Evolutionary conservation across 1,284 basidiomycete species (phyloP), one percentile per base, ranked within the genome.

Genomic region (Caloboletus inedulis): DNA sequence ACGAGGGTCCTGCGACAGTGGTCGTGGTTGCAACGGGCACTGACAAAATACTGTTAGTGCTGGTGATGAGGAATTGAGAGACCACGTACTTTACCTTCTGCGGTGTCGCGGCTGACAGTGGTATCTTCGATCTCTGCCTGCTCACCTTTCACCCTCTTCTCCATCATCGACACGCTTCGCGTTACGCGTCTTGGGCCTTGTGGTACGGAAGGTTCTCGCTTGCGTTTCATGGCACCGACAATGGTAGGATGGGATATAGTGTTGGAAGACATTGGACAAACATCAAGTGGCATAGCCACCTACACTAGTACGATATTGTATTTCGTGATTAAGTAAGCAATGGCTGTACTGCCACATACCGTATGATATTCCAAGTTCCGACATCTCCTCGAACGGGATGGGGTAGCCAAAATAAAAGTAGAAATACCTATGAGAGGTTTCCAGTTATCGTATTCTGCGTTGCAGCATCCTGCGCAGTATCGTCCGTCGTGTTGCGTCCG

Each of bases 81-180:
- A 36, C 4, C 12, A 29, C 18, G n/a, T n/a, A n/a, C 23, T 41
- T 41, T 35, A 56, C 65, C 54, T 51, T 56, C 33, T 13, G 19
- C 8, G 21, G 37, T 18, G 13, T 39, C 29, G 31, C 30, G 21
- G 4, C 27, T 30, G 35, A 25, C 37, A 7, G 18, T 41, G 2
- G 18, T 12, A 36, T 36, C 46, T n/a, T 54, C 43, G 8, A n/a
- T 27, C 33, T 49, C 47, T 27, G 40, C 7, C 23, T 7, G 31
- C 3, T 35, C 49, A 14, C 42, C 16, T 31, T 53, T 56, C 18
- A 47, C 40, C 7, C 49, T 48, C 39, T 56, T 45, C 33, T 58
- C 56, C 45, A 55, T 70, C 59, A 70, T 41, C 14, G 69, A 69
- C 12, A 59, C 52, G 33, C 65, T 68, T 29, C 68, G 54, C 10